Base-by-base conservation (phyloP, 768 basidiomycete genomes). In the Lactarius indigo region DNA sequence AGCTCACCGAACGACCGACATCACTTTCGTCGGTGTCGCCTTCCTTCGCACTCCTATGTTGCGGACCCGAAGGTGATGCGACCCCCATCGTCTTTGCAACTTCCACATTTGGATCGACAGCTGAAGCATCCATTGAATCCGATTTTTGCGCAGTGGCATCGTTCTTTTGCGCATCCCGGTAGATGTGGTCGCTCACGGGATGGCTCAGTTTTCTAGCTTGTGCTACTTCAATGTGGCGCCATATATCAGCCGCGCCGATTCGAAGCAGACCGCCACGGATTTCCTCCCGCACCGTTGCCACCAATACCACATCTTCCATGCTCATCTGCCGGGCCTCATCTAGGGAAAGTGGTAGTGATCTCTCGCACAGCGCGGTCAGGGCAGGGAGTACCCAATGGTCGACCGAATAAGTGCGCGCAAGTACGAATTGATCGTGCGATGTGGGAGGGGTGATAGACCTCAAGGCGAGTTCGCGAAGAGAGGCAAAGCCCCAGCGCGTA, bases 401-500 rank as follows among this genome's bases (percentile, higher is more conserved):
- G 20, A 58, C 57, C 2, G 35, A 33, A 39, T 63, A 57, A 3
- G 59, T 9, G 37, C 60, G 68, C 23, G 39, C 68, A 37, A 61
- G 56, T 4, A 64, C 54, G 20, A 68, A 30, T 50, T 61, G 42
- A 23, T 65, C 59, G 59, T 52, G 54, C 4, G 67, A 15, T 7
- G 35, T 54, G 15, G 63, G 54, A 26, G 55, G 59, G 5, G 20
- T 37, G 6, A 68, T 44, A 2, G 56, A 52, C 6, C 17, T 35
- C 15, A 68, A 20, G 2, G 68, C 44, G 20, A 47, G 59, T 59
- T 20, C 31, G 18, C 52, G 61, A 17, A 55, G 15, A 62, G 57
- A 67, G 55, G 68, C 75, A 68, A 64, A 75, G 63, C 63, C 76
- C 76, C 28, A 80, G 61, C 15, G 76, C 68, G 72, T 64, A 15